phyloP scores from a whole-genome alignment of 2,329 filamentous ascomycete species.

The Penicillium griseofulvum region DNA sequence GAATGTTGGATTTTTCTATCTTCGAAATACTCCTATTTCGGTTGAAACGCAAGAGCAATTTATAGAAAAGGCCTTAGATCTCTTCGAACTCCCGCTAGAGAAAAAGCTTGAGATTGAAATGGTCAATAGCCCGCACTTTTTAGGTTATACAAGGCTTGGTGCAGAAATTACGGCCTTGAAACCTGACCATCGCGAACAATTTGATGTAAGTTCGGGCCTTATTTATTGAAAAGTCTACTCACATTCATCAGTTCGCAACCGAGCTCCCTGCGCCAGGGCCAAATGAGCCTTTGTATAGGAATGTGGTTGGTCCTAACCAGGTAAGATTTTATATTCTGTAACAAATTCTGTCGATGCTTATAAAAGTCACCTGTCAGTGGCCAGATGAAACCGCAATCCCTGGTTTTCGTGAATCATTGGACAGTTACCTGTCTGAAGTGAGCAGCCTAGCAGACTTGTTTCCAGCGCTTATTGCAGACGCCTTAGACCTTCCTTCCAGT shows the following conservation, averaged over 20 bases:
- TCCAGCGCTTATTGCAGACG: conserved; percentile 33
- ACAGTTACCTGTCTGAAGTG: conserved; percentile 31
- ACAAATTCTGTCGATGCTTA: neutral
- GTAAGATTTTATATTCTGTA: conserved; percentile 10
- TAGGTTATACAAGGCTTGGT: conserved; percentile 37
- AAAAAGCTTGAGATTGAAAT: conserved; percentile 52
- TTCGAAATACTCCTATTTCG: conserved; percentile 30
- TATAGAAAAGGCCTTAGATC: conserved; percentile 40
- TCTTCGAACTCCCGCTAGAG: conserved; percentile 46
- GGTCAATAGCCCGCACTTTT: conserved; percentile 39
- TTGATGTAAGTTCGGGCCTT: conserved; percentile 30
- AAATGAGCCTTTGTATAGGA: conserved; percentile 36
- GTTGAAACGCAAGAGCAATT: conserved; percentile 24
- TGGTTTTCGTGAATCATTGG: conserved; percentile 31
- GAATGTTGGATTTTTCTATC: conserved; percentile 39
- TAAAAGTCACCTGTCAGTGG: conserved; percentile 24
- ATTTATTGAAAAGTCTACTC: conserved; percentile 25
- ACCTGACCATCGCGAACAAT: conserved; percentile 37
- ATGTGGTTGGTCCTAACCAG: conserved; percentile 38
- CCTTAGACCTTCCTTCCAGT: conserved; percentile 28
- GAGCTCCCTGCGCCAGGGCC: conserved; percentile 36
- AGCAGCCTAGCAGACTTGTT: conserved; percentile 27
- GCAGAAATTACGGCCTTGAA: conserved; percentile 35
- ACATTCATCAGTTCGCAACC: conserved; percentile 34
- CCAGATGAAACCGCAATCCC: conserved; percentile 33